Evolutionary conservation across 495 filamentous ascomycete species (phyloP), one percentile per base, ranked within the genome.

Genomic region (Pyrenula massariospora): DNA sequence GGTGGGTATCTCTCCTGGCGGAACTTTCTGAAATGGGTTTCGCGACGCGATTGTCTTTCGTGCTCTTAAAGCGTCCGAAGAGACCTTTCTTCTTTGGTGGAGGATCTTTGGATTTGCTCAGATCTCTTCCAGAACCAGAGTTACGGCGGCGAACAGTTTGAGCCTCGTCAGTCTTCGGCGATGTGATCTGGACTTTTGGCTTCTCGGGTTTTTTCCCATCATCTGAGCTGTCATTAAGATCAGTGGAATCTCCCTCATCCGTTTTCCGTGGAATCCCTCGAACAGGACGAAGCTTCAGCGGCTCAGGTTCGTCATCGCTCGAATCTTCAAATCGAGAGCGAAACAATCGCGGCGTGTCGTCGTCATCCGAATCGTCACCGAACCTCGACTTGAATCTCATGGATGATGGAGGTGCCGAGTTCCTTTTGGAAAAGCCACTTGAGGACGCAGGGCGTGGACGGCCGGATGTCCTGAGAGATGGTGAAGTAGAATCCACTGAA

Each of bases 251-350:
- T 36, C 82, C 81, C 57, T 84, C 77, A 31, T 77, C 71, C 23
- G 71, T 62, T 2, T 70, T 77, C 15, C 79, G 73, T 8, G 85
- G 84, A 48, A 87, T 88, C 11, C 81, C 81, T 31, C 85, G 77
- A 3, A 87, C 83, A 19, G 84, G 82, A 10, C 78, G 73, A 22
- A 86, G 62, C 24, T 63, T 63, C 31, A 59, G 67, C 1, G 56
- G 58, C 20, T 57, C 56, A 2, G 67, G 64, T 12, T 76, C 77
- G 47, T 88, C 86, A 60, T 91, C 87, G 63, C 88, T 91, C 1
- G 87, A 91, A 58, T 91, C 86, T n/a, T 80, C 84, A 62, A 90
- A 90, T 1, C 88, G 84, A 63, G 87, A 91, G 36, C 70, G 74
- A 63, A 86, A 87, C 25, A 56, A 53, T 15, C 61, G 72, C 8